phyloP scores from a whole-genome alignment of 495 filamentous ascomycete species.

The Astrothelium subdiscretum region DNA sequence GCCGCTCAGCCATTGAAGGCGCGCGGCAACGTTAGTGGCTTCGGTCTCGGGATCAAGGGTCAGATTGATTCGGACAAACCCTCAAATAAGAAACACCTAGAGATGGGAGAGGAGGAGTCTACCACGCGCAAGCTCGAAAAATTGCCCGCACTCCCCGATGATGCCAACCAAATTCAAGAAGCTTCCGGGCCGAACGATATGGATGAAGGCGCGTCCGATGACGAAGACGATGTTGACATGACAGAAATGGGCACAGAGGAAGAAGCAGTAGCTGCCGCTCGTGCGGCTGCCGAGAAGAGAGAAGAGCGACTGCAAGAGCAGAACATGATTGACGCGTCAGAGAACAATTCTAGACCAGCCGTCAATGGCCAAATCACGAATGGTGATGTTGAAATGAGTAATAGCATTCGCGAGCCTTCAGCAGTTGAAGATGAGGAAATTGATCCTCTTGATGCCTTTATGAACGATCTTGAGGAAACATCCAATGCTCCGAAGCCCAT shows the following conservation, averaged over 20 bases:
- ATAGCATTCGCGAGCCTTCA: background rate
- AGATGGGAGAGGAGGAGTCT: constrained; percentile 79
- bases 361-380: constrained; percentile 11
- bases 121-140: constrained; percentile 60
- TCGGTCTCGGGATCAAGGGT: constrained; percentile 63
- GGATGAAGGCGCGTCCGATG: constrained; percentile 44
- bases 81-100: constrained; percentile 58
- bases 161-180: constrained; percentile 33
- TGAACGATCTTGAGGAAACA: constrained; percentile 55
- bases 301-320: constrained; percentile 56
- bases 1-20: constrained; percentile 40
- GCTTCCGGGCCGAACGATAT: constrained; percentile 16
- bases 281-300: constrained; percentile 64
- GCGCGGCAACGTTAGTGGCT: constrained; percentile 65
- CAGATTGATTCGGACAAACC: constrained; percentile 52
- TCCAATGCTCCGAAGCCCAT: constrained; percentile 10
- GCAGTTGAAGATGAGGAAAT: constrained; percentile 49
- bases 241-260: constrained; percentile 72
- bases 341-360: constrained; percentile 24
- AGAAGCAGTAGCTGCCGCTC: constrained; percentile 71
- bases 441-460: constrained; percentile 93
- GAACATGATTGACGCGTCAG: constrained; percentile 31
- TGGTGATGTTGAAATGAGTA: constrained; percentile 37
- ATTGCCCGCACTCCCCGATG: constrained; percentile 58
- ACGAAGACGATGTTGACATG: constrained; percentile 60